These are phyloP conservation scores for Alternaria metachromatica DNA, from an alignment of 2,329 filamentous ascomycete species.

Conservation along the genomic window DNA sequence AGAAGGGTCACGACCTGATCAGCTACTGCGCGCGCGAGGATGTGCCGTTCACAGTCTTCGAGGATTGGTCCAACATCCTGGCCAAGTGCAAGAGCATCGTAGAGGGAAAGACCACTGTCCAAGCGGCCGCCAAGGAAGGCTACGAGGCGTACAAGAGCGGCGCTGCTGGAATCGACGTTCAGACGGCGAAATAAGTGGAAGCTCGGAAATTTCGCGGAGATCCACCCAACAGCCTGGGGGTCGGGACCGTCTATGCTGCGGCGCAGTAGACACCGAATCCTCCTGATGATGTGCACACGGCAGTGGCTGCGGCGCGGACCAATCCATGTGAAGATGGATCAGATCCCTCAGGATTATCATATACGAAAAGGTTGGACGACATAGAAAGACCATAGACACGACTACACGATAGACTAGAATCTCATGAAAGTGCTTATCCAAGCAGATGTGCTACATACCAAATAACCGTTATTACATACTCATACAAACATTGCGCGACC, in stretches of 20 bases:
- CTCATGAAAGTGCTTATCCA: not conserved
- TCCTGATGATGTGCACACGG: not conserved
- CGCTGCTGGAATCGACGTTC: slow-evolving; percentile 44
- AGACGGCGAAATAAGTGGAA: slow-evolving; percentile 24
- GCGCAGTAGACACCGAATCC: not conserved
- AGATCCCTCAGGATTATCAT: not conserved
- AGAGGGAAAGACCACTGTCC: slow-evolving; percentile 71
- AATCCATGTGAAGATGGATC: not conserved
- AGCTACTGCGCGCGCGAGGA: slow-evolving; percentile 83
- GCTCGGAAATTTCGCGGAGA: not conserved
- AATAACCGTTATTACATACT: not conserved
- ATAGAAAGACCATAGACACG: slow-evolving; percentile 18
- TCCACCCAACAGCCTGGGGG: not conserved
- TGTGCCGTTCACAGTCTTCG: slow-evolving; percentile 86
- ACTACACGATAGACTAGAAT: slow-evolving; percentile 20
- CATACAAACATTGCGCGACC: not conserved
- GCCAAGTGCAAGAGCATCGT: slow-evolving; percentile 77
- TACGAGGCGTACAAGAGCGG: slow-evolving; percentile 56
- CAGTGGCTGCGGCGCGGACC: not conserved
- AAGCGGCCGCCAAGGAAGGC: slow-evolving; percentile 69
- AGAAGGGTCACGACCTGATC: slow-evolving; percentile 87
- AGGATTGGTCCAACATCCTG: slow-evolving; percentile 82
- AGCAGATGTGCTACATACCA: not conserved
- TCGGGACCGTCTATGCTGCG: not conserved
- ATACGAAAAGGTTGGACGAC: slow-evolving; percentile 6